Evolutionary conservation across 805 yeast genomes (phyloP).

Genomic region (Wickerhamiella australiensis): DNA sequence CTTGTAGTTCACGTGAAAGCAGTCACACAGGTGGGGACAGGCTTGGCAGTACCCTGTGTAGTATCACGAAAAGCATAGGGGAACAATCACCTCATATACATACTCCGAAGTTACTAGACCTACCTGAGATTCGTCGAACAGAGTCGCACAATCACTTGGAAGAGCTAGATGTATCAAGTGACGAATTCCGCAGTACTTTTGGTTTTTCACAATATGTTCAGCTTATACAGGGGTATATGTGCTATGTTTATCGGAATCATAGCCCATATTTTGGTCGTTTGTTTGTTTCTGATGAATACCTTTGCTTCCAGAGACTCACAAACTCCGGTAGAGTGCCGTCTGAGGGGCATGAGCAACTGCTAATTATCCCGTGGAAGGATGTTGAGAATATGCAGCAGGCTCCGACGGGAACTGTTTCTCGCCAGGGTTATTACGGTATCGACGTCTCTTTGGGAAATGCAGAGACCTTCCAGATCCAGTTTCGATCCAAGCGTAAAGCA

Average conservation of each 20-base stretch:
- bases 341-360: conserved; percentile 65
- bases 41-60: neutral
- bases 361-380: conserved; percentile 70
- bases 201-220: conserved; percentile 41
- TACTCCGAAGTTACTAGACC: neutral
- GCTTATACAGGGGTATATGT: conserved; percentile 49
- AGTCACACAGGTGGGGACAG: neutral
- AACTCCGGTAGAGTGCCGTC: neutral
- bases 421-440: conserved; percentile 47
- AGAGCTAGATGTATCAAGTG: conserved; percentile 38
- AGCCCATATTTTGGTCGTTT: conserved; percentile 76
- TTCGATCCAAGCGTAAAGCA: conserved; percentile 24
- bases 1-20: neutral
- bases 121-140: conserved; percentile 2
- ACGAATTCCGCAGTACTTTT: conserved; percentile 54
- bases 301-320: conserved; percentile 71
- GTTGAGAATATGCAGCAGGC: conserved; percentile 46
- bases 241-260: conserved; percentile 39
- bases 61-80: neutral
- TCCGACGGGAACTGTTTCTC: neutral
- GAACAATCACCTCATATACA: neutral
- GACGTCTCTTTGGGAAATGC: conserved; percentile 59
- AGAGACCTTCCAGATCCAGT: conserved; percentile 68
- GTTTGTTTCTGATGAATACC: conserved; percentile 50
- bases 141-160: conserved; percentile 19